Conservation (phyloP, 2,329 filamentous ascomycete species). For the Cadophora sp. region DNA sequence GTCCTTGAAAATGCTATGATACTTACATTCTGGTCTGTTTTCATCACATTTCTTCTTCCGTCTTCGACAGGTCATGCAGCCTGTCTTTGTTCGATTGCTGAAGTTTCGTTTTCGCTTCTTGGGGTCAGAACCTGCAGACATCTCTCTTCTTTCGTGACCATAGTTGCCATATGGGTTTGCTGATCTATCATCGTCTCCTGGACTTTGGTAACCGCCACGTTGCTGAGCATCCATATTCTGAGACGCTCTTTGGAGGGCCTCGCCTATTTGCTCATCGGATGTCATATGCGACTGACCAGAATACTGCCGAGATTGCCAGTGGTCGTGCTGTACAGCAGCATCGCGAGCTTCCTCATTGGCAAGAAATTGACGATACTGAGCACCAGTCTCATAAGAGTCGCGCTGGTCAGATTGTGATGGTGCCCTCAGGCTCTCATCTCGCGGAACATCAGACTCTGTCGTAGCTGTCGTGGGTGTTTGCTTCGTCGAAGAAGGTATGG, state of each 20-base stretch:
- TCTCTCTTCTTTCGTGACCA: constrained; percentile 43
- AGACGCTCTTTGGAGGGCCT: constrained; percentile 57
- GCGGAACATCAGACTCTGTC: constrained; percentile 45
- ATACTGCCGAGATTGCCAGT: constrained; percentile 42
- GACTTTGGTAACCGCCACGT: constrained; percentile 47
- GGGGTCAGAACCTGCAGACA: constrained; percentile 60
- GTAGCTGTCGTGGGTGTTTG: constrained; percentile 41
- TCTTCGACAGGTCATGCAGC: constrained; percentile 88
- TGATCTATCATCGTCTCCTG: constrained; percentile 46
- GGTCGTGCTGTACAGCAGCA: constrained; percentile 29
- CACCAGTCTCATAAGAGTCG: constrained; percentile 36
- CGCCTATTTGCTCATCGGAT: constrained; percentile 58
- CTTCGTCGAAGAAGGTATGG: constrained; percentile 45
- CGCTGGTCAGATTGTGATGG: constrained; percentile 50
- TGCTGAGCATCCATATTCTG: constrained; percentile 46
- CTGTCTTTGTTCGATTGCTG: constrained; percentile 94
- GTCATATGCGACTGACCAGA: constrained; percentile 52
- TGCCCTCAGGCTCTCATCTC: constrained; percentile 55
- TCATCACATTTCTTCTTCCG: constrained; percentile 99
- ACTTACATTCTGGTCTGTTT: constrained; percentile 87
- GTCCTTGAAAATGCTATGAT: background rate
- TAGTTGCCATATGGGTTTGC: constrained; percentile 46
- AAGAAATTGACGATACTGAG: constrained; percentile 38
- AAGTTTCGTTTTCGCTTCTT: constrained; percentile 83
- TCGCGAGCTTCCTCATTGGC: constrained; percentile 37